Percentiles rank a stretch among this genome's conserved stretches.
Conservation (phyloP, 441 rosid genomes). For the Eruca vesicaria region DNA sequence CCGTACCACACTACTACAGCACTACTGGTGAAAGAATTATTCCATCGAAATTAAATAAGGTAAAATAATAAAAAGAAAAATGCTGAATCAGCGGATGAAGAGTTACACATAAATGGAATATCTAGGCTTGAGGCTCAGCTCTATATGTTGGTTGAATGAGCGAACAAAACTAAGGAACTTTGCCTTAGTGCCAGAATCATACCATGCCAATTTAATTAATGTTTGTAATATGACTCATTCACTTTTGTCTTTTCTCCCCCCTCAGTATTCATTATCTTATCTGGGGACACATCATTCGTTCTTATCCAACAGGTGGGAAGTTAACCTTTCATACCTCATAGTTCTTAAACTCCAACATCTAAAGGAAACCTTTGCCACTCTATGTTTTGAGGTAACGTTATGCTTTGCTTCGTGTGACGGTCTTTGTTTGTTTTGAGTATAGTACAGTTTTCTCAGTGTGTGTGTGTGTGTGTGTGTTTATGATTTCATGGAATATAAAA, state of each 20-base stretch:
- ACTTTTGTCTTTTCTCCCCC: not conserved
- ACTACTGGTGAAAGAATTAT: not conserved
- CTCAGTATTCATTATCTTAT: conserved; percentile 8
- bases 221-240: not conserved
- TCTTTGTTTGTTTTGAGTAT: not conserved
- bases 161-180: too few relatives aligned
- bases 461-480: not conserved
- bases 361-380: conserved; percentile 2
- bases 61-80: too few relatives aligned
- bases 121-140: not conserved
- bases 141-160: too few relatives aligned
- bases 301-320: conserved; percentile 14
- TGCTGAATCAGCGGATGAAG: not conserved
- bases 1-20: too few relatives aligned
- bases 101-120: not conserved
- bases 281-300: not conserved
- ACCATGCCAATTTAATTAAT: not conserved
- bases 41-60: not conserved
- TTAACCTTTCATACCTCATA: conserved; percentile 5
- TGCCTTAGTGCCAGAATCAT: not conserved
- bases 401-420: not conserved
- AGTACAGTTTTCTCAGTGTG: not conserved
- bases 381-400: conserved; percentile 1
- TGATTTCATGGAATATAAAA: not conserved
- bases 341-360: not conserved